Conservation (phyloP, 2,329 filamentous ascomycete species). For the Coleophoma cylindrospora region DNA sequence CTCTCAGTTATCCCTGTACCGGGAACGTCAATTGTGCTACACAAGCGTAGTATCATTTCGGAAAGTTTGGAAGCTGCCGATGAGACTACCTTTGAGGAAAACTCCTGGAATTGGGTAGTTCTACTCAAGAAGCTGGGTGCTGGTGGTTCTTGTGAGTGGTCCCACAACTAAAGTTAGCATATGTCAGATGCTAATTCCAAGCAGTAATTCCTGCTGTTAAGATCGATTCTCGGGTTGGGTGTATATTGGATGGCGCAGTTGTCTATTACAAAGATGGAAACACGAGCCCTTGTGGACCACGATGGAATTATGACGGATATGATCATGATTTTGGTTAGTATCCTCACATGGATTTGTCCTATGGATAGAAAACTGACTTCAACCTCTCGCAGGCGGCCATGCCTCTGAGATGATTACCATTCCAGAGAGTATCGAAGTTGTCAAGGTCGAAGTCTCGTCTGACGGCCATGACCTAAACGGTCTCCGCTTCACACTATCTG, state of each 20-base stretch:
- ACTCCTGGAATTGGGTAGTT: slow-evolving; percentile 25
- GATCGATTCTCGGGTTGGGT: slow-evolving; percentile 40
- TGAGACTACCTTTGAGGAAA: background rate
- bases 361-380: background rate
- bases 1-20: slow-evolving; percentile 32
- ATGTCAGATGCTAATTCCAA: background rate
- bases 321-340: slow-evolving; percentile 9
- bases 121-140: slow-evolving; percentile 18
- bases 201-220: slow-evolving; percentile 30
- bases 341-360: background rate
- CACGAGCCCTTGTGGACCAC: slow-evolving; percentile 36
- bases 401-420: slow-evolving; percentile 24
- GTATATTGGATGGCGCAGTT: slow-evolving; percentile 37
- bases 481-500: slow-evolving; percentile 24
- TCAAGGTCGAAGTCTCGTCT: slow-evolving; percentile 24
- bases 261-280: slow-evolving; percentile 39
- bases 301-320: background rate
- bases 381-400: slow-evolving; percentile 10
- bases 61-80: background rate
- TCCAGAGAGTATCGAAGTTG: slow-evolving; percentile 22
- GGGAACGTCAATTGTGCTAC: slow-evolving; percentile 30
- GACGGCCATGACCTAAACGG: slow-evolving; percentile 18
- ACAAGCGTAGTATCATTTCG: slow-evolving; percentile 22
- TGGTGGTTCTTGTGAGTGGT: slow-evolving; percentile 11
- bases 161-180: background rate